Evolutionary conservation across 2,329 filamentous ascomycete species (phyloP).

Genomic region (Monilinia polystroma): DNA sequence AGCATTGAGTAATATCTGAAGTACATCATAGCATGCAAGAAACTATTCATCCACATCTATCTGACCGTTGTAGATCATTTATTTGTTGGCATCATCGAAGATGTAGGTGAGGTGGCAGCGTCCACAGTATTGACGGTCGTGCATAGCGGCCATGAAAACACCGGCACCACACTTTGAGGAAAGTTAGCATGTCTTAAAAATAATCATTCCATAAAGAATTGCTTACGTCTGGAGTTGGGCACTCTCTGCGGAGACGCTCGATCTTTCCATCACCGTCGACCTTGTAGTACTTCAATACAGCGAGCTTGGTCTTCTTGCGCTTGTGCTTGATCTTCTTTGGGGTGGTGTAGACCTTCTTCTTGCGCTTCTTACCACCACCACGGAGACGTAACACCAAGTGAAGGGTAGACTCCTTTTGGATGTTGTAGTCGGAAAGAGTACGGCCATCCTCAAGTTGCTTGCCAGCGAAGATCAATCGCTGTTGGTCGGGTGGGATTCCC

Average conservation of each 20-base stretch:
- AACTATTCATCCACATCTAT: slow-evolving; percentile 25
- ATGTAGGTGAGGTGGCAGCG: slow-evolving; percentile 72
- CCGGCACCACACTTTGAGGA: slow-evolving; percentile 83
- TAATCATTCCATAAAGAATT: neutral
- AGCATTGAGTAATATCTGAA: slow-evolving; percentile 28
- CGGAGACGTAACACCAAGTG: slow-evolving; percentile 97
- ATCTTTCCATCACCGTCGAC: slow-evolving; percentile 99
- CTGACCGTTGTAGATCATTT: slow-evolving; percentile 52
- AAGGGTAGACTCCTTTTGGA: slow-evolving; percentile 99
- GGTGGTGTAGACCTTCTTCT: slow-evolving; percentile 99
- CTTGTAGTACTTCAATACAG: slow-evolving; percentile 99
- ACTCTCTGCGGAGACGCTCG: slow-evolving; percentile 97
- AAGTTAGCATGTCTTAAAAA: slow-evolving; percentile 41
- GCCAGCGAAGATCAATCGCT: slow-evolving; percentile 99
- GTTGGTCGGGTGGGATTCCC: slow-evolving; percentile 98
- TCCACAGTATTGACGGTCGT: slow-evolving; percentile 80
- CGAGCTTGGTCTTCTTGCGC: slow-evolving; percentile 99
- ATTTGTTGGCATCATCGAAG: slow-evolving; percentile 57
- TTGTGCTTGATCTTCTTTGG: slow-evolving; percentile 99
- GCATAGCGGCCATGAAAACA: slow-evolving; percentile 99
- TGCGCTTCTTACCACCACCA: slow-evolving; percentile 99
- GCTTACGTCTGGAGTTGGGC: slow-evolving; percentile 84
- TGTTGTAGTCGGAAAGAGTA: slow-evolving; percentile 99
- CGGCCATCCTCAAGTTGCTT: slow-evolving; percentile 99
- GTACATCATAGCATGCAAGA: slow-evolving; percentile 23